These are phyloP conservation scores for Cladosporium austrohemisphaericum DNA, from an alignment of 2,329 filamentous ascomycete species.

Conservation along the genomic window DNA sequence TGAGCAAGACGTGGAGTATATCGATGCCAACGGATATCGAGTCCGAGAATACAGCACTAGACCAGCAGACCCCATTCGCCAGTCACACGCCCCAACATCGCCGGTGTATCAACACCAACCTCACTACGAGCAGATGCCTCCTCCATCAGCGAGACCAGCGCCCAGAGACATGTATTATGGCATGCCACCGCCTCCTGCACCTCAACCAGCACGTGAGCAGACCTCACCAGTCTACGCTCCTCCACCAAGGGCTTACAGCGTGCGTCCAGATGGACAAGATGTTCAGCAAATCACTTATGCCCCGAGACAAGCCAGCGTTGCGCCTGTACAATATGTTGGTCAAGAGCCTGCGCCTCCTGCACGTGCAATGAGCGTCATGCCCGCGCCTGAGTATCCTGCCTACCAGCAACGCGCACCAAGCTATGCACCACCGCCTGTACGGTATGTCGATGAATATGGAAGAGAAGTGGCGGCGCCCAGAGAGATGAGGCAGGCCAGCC, in stretches of 20 bases:
- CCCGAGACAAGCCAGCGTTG: constrained; percentile 36
- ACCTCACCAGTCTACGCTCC: constrained; percentile 27
- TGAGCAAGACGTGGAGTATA: constrained; percentile 25
- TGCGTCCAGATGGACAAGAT: constrained; percentile 51
- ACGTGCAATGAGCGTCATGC: constrained; percentile 41
- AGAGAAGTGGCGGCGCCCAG: constrained; percentile 29
- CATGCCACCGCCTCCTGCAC: constrained; percentile 48
- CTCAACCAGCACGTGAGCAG: constrained; percentile 36
- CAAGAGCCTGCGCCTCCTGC: constrained; percentile 21
- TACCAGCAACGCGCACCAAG: constrained; percentile 12
- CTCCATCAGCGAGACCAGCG: constrained; percentile 13
- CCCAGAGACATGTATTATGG: constrained; percentile 24
- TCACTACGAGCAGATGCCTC: constrained; percentile 15
- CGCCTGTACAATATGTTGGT: constrained; percentile 38
- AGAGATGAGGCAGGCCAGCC: constrained; percentile 25
- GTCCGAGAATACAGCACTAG: constrained; percentile 21
- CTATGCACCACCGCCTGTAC: constrained; percentile 23
- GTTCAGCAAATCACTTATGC: constrained; percentile 15
- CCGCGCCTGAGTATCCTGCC: constrained; percentile 25
- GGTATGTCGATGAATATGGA: constrained; percentile 43
- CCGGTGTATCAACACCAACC: constrained; percentile 18
- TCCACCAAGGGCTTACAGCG: constrained; percentile 28
- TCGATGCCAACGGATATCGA: constrained; percentile 27
- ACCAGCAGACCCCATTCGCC: constrained; percentile 19
- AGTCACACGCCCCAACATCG: constrained; percentile 24